Base-by-base conservation (phyloP, 257 asterid species). In the Apocynum venetum region DNA sequence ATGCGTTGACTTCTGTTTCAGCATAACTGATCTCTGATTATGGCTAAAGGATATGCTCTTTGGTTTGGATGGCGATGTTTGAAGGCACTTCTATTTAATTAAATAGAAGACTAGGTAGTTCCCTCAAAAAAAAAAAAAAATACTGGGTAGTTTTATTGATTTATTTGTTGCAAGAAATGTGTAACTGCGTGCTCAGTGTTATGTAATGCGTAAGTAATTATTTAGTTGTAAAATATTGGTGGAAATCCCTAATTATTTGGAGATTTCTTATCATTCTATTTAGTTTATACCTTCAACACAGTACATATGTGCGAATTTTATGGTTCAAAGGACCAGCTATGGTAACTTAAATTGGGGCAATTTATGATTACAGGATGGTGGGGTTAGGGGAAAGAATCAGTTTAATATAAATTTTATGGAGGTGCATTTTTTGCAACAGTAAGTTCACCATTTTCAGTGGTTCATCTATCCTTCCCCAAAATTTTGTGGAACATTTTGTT, bases 341-440 rank as follows among this genome's bases (percentile, higher is more conserved):
- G 46, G 6, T 44, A 75, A 71, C 55, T 60, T 46, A 41, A 53
- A 6, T 38, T 48, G n/a, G 12, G 49, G 40, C 64, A 31, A 68
- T 80, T 77, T 85, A 61, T 43, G 73, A 17, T 51, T 49, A 67
- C 84, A 91, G 93, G 97, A 83, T 49, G 90, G 82, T 68, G 88
- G 86, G 55, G 86, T 82, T 70, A 81, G 84, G 87, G 95, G 88
- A 67, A 87, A 81, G 72, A 86, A 47, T 63, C 88, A 13, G 92
- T 92, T 64, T 85, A 83, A 76, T 80, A 92, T 20, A 90, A 85
- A 53, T 91, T 84, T 78, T 36, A 91, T 63, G 95, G 97, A 78
- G 97, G 96, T 78, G 83, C 96, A 80, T 90, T 93, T 86, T 87
- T 74, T 78, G 82, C 85, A 41, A 51, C 88, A 57, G 96, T 93